phyloP scores from a whole-genome alignment of 805 yeast genomes.

The Tetrapisispora iriomotensis region DNA sequence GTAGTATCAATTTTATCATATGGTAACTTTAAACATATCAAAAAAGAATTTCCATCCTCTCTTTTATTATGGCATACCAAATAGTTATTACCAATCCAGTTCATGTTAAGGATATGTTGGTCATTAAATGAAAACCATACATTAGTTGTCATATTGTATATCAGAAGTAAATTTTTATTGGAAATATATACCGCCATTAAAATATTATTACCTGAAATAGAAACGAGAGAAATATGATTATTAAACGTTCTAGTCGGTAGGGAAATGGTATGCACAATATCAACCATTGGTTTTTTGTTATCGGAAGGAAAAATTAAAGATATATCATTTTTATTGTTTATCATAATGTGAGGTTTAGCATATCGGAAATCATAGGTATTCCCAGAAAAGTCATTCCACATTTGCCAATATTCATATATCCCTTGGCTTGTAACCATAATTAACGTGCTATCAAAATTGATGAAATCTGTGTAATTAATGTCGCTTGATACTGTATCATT shows the following conservation, averaged over 20 bases:
- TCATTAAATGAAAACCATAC: constrained; percentile 24
- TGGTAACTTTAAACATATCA: constrained; percentile 22
- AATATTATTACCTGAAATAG: constrained; percentile 18
- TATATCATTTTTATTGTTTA: constrained; percentile 21
- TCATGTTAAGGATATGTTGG: constrained; percentile 18
- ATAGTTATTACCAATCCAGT: constrained; percentile 27
- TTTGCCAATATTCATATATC: constrained; percentile 18
- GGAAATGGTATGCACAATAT: constrained; percentile 17
- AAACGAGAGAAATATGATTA: constrained; percentile 17
- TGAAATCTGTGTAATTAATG: constrained; percentile 14
- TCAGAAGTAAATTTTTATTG: constrained; percentile 23
- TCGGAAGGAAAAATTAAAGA: constrained; percentile 20
- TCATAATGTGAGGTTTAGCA: constrained; percentile 15
- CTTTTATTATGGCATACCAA: constrained; percentile 19
- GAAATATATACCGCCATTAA: constrained; percentile 22
- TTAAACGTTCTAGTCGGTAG: constrained; percentile 28
- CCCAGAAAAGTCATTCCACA: constrained; percentile 20
- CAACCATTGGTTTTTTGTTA: constrained; percentile 13
- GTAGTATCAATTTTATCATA: constrained; percentile 9
- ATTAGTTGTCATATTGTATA: constrained; percentile 21
- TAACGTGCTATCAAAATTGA: constrained; percentile 10
- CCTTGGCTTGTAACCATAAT: constrained; percentile 17
- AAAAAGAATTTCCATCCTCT: constrained; percentile 13
- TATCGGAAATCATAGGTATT: constrained; percentile 17
- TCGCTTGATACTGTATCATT: not conserved